Percentiles rank a stretch among this genome's conserved stretches.
phyloP scores from a whole-genome alignment of 805 yeast genomes.

The Wickerhamiella domercqiae region DNA sequence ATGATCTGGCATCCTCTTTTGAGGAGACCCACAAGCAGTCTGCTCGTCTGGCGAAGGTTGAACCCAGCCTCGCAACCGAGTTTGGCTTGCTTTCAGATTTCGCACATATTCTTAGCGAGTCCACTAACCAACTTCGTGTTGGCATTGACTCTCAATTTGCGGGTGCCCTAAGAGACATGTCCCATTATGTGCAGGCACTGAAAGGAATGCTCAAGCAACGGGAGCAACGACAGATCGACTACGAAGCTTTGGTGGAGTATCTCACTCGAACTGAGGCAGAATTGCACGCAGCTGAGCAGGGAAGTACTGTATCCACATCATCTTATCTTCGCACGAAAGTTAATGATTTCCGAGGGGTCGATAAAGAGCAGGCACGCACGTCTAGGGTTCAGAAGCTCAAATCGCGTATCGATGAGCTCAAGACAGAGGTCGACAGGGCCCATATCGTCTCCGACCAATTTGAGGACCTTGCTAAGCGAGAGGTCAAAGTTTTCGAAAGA shows the following conservation, averaged over 20 bases:
- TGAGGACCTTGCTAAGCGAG: conserved; percentile 42
- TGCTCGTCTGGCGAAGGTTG: conserved; percentile 46
- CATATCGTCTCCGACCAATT: conserved; percentile 36
- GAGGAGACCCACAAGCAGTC: conserved; percentile 57
- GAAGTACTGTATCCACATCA: conserved; percentile 28
- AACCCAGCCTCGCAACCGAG: conserved; percentile 27
- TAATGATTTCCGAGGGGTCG: conserved; percentile 48
- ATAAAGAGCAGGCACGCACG: conserved; percentile 39
- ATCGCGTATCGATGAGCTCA: conserved; percentile 32
- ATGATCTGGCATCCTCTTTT: conserved; percentile 58
- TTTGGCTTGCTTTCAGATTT: conserved; percentile 35
- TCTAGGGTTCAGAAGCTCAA: conserved; percentile 39
- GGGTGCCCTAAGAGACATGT: conserved; percentile 71
- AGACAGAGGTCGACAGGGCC: conserved; percentile 37
- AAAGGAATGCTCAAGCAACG: conserved; percentile 62
- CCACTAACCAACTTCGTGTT: conserved; percentile 31
- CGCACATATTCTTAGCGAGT: conserved; percentile 29
- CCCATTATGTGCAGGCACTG: conserved; percentile 56
- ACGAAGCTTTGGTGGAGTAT: conserved; percentile 73
- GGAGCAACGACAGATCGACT: conserved; percentile 82
- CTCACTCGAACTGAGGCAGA: conserved; percentile 56
- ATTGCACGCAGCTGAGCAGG: conserved; percentile 36
- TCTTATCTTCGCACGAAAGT: conserved; percentile 41
- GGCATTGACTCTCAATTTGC: conserved; percentile 65
- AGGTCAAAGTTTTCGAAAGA: conserved; percentile 53